phyloP scores from a whole-genome alignment of 2,329 filamentous ascomycete genomes.

The Fusarium mexicanum region DNA sequence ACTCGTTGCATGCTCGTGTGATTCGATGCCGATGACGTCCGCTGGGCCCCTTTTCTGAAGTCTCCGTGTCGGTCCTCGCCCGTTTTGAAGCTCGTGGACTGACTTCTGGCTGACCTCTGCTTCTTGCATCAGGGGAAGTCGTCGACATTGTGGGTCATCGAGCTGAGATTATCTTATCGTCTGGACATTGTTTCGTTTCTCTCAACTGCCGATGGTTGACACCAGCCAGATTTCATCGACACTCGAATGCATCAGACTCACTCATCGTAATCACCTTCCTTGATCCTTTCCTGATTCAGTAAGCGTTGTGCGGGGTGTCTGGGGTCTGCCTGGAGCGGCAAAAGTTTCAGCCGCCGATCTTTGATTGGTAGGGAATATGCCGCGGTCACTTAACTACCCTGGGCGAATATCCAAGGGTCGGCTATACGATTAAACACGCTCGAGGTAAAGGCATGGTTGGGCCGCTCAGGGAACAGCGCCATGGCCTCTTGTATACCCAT shows the following conservation, averaged over 20 bases:
- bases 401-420: background rate
- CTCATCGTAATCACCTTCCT: background rate
- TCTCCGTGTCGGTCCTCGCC: background rate
- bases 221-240: background rate
- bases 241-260: background rate
- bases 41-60: background rate
- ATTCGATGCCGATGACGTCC: background rate
- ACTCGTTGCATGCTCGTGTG: conserved; percentile 13
- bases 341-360: background rate
- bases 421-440: background rate
- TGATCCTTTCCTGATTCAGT: background rate
- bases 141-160: background rate
- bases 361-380: background rate
- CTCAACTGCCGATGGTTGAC: background rate
- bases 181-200: background rate
- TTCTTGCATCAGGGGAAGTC: background rate
- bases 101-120: background rate
- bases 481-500: background rate
- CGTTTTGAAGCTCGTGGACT: background rate
- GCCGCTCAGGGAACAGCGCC: background rate
- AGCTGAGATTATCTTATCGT: background rate
- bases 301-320: background rate
- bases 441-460: background rate
- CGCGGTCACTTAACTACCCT: background rate
- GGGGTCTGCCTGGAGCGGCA: background rate